Percentiles rank a stretch among this genome's conserved stretches.
These are phyloP conservation scores for Pholiota adiposa DNA, from an alignment of 1,284 basidiomycete species.

Conservation along the genomic window DNA sequence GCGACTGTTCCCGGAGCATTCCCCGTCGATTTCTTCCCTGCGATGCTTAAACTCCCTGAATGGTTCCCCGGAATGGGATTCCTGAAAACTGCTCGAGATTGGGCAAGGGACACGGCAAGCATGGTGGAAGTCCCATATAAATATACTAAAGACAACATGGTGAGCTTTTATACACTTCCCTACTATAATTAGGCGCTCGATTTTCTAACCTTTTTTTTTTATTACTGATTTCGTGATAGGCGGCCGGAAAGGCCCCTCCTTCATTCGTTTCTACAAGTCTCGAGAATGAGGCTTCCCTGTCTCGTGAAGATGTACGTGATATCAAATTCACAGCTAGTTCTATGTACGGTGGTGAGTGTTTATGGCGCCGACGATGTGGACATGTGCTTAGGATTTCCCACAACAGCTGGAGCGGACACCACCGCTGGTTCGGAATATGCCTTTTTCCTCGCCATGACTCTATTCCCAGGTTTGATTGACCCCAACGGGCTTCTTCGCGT, in stretches of 20 bases:
- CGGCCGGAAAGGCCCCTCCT: conserved; percentile 37
- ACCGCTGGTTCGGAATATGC: conserved; percentile 44
- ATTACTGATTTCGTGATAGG: conserved; percentile 34
- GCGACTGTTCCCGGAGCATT: conserved; percentile 44
- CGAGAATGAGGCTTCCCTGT: conserved; percentile 31
- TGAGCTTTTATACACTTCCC: conserved; percentile 17
- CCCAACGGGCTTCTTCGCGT: neutral
- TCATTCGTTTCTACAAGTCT: conserved; percentile 42
- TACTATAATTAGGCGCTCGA: neutral
- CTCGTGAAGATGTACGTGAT: conserved; percentile 35
- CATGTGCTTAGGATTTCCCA: neutral
- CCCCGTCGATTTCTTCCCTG: conserved; percentile 44
- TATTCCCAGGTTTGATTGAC: conserved; percentile 38
- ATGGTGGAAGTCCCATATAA: conserved; percentile 41
- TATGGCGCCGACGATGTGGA: neutral
- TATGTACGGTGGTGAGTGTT: conserved; percentile 40
- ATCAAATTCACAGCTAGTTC: conserved; percentile 43
- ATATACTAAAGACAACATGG: conserved; percentile 46
- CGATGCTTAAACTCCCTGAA: conserved; percentile 45
- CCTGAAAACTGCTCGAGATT: conserved; percentile 41
- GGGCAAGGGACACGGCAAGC: conserved; percentile 33
- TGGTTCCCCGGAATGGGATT: conserved; percentile 56
- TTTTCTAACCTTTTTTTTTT: neutral
- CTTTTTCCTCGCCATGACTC: conserved; percentile 46
- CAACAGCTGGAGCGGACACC: conserved; percentile 39